Percentiles rank a stretch among this genome's conserved stretches.
Conservation (phyloP, 2,329 filamentous ascomycete genomes). For the Lecanicillium sp. region DNA sequence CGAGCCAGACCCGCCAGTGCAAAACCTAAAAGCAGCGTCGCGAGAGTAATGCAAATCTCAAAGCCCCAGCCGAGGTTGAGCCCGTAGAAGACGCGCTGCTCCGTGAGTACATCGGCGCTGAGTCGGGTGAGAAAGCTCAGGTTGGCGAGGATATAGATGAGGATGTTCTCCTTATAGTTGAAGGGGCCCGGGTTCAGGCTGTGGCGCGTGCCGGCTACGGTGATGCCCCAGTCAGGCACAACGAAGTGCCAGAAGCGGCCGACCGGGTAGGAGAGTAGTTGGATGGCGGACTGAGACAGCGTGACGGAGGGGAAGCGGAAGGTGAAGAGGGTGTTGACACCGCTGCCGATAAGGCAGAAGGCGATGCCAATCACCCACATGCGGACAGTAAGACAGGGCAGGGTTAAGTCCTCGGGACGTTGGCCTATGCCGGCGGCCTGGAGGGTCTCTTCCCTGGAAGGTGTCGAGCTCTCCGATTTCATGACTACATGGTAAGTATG, state of each 20-base stretch:
- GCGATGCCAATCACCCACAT: slow-evolving; percentile 34
- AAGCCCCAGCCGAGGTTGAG: slow-evolving; percentile 41
- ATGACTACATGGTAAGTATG: no score
- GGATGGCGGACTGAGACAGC: slow-evolving; percentile 30
- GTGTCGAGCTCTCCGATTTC: slow-evolving; percentile 8
- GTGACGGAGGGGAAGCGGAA: slow-evolving; percentile 30
- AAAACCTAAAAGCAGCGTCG: slow-evolving; percentile 47
- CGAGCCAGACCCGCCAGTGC: slow-evolving; percentile 41
- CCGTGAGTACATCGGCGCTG: slow-evolving; percentile 29
- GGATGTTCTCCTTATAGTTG: slow-evolving; percentile 43
- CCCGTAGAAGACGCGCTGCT: slow-evolving; percentile 36
- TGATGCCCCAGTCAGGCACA: slow-evolving; percentile 26
- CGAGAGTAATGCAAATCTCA: slow-evolving; percentile 41
- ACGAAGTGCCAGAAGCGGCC: slow-evolving; percentile 32
- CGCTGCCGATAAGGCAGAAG: slow-evolving; percentile 32
- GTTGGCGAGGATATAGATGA: slow-evolving; percentile 52
- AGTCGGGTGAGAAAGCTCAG: slow-evolving; percentile 38
- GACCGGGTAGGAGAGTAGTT: slow-evolving; percentile 38
- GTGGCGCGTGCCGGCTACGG: slow-evolving; percentile 19
- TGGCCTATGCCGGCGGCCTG: slow-evolving; percentile 26
- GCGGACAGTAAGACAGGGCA: slow-evolving; percentile 31
- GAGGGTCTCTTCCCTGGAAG: slow-evolving; percentile 21
- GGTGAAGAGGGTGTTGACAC: slow-evolving; percentile 35
- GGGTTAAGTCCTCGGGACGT: slow-evolving; percentile 21
- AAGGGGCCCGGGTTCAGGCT: slow-evolving; percentile 36